Evolutionary conservation across 2,329 filamentous ascomycete species (phyloP).

Genomic region (Fusarium nematophilum): DNA sequence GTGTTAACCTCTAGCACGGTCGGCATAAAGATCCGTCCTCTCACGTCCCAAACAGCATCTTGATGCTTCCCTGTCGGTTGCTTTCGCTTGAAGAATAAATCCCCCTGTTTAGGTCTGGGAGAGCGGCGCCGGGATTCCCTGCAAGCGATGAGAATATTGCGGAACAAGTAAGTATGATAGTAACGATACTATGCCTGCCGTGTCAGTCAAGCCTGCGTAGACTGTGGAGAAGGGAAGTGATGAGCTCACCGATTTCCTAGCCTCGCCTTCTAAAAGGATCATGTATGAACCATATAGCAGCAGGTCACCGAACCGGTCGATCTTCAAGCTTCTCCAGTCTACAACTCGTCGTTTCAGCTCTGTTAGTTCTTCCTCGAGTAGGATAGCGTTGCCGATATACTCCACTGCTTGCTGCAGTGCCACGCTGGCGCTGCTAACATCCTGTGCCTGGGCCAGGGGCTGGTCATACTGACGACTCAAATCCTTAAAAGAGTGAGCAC

Average conservation of each 20-base stretch:
- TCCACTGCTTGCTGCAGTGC: background rate
- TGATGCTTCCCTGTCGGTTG: background rate
- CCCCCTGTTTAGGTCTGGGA: too few relatives aligned
- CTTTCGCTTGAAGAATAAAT: background rate
- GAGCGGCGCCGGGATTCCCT: background rate
- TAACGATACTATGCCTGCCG: background rate
- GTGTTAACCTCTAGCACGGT: too few relatives aligned
- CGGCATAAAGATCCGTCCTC: background rate
- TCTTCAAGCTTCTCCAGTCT: background rate
- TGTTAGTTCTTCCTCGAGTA: background rate
- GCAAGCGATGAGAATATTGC: background rate
- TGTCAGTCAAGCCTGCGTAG: too few relatives aligned
- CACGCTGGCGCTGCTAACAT: background rate
- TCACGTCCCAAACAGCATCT: background rate
- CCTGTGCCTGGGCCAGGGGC: too few relatives aligned
- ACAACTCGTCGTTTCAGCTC: background rate
- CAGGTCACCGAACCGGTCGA: background rate
- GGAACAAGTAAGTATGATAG: background rate
- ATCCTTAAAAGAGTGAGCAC: too few relatives aligned
- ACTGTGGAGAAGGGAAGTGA: too few relatives aligned
- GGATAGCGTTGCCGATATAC: background rate
- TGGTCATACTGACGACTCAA: too few relatives aligned
- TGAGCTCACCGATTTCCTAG: background rate
- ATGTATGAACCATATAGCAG: background rate
- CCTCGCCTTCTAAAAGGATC: background rate